These are phyloP conservation scores for Musa beccarii DNA, from an alignment of 176 grass and related monocot genomes.

Conservation along the genomic window DNA sequence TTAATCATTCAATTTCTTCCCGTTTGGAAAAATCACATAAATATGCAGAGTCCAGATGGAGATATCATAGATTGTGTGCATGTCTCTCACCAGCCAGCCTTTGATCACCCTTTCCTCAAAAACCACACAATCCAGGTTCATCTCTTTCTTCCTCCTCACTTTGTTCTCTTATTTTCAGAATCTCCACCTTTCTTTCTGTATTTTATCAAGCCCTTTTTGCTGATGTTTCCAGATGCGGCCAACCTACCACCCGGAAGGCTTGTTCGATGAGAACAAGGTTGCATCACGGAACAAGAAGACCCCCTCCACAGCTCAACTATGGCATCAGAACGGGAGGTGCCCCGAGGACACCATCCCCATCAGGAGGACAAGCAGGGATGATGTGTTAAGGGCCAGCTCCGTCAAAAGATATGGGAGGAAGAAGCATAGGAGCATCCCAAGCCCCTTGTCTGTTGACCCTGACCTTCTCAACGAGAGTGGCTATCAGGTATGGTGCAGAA, in stretches of 20 bases:
- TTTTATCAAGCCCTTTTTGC: neutral
- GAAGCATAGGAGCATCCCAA: neutral
- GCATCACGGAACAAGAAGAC: neutral
- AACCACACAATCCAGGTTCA: neutral
- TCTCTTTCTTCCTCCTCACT: neutral
- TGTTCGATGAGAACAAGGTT: neutral
- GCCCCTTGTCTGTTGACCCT: neutral
- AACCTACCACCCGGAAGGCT: neutral
- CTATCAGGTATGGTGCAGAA: neutral
- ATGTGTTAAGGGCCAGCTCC: neutral
- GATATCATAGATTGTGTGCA: neutral
- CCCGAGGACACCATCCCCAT: neutral
- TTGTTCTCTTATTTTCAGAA: neutral
- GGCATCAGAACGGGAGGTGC: neutral
- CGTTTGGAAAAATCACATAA: neutral
- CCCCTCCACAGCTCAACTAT: neutral
- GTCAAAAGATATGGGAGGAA: neutral
- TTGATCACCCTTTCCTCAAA: neutral
- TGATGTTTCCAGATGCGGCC: neutral
- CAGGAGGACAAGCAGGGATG: neutral
- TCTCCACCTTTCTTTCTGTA: neutral
- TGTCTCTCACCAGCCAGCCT: conserved; percentile 1
- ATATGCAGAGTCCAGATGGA: neutral
- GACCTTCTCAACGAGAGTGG: neutral
- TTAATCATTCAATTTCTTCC: neutral